Percentiles rank a stretch among this genome's conserved stretches.
phyloP scores from a whole-genome alignment of 2,329 filamentous ascomycete genomes.

The Sarocladium oryzae region DNA sequence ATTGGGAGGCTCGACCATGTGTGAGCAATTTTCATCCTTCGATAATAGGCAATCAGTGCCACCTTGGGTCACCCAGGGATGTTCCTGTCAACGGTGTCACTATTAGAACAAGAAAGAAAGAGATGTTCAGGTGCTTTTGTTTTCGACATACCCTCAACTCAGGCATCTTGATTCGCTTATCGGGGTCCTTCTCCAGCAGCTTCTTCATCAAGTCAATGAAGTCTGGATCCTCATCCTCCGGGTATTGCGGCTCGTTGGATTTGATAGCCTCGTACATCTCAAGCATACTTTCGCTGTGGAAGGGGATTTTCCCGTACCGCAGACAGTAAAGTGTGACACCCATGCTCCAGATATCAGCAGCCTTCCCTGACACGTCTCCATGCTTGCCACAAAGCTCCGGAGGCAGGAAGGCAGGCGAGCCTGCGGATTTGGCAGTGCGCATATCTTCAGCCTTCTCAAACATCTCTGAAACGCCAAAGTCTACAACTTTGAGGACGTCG shows the following conservation, averaged over 20 bases:
- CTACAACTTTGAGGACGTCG: slow-evolving; percentile 92
- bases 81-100: slow-evolving; percentile 53
- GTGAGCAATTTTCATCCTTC: slow-evolving; percentile 76
- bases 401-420: slow-evolving; percentile 89
- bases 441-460: slow-evolving; percentile 82
- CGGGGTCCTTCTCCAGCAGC: slow-evolving; percentile 79
- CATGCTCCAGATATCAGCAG: slow-evolving; percentile 98
- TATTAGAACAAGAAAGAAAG: no score
- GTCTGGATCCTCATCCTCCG: slow-evolving; percentile 55
- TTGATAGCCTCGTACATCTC: slow-evolving; percentile 89
- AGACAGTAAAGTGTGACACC: slow-evolving; percentile 91
- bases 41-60: slow-evolving; percentile 74
- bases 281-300: slow-evolving; percentile 69
- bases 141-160: slow-evolving; percentile 65
- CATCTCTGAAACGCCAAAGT: slow-evolving; percentile 99
- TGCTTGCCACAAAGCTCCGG: slow-evolving; percentile 88
- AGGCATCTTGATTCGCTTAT: slow-evolving; percentile 74
- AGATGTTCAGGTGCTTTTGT: no score
- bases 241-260: slow-evolving; percentile 56
- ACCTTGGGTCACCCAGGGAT: slow-evolving; percentile 84
- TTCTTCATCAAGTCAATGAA: slow-evolving; percentile 69
- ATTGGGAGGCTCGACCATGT: slow-evolving; percentile 76
- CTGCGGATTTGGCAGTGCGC: slow-evolving; percentile 87
- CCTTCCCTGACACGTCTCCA: slow-evolving; percentile 78
- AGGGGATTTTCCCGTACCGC: slow-evolving; percentile 81